Base-by-base conservation (phyloP, 768 basidiomycete species). In the Boletus reticulatus region DNA sequence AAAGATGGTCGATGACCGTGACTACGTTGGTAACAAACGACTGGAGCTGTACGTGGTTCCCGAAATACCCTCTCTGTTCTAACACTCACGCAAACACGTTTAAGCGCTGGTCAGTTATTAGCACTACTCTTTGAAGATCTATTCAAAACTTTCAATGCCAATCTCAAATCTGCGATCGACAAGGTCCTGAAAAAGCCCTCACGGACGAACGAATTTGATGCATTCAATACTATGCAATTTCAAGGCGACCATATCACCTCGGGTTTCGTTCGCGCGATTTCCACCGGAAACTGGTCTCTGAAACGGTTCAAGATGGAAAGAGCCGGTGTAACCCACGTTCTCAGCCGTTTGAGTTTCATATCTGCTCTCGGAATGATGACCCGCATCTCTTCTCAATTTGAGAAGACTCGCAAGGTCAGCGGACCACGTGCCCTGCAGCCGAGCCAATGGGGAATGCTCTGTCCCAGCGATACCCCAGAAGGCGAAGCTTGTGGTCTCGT, bases 321-420 rank as follows among this genome's bases (percentile, higher is more conserved):
- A 34, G 97, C 97, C 0, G 97, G 97, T 32, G 94, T 99, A 44
- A 99, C 97, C 0, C 97, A 99, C 68, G 97, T 99, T 60, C 84
- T 99, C 24, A 94, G 90, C 65, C 87, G 97, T 41, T 76, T 99
- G 48, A 92, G 89, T 67, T 99, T 96, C 79, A 97, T 99, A 70
- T 91, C 93, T 53, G 97, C 97, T 1, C 80, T 99, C 16, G 97
- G 97, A 16, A 99, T 98, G 97, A 99, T 99, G 97, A 99, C 97
- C 10, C 88, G 97, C 22, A 99, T 99, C 61, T 89, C 92, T 12
- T 96, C 93, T 20, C 97, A 99, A 74, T 99, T 99, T 69, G 97
- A 99, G 73, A 99, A 99, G 81, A 98, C 97, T 20, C 79, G 97
- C 55, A 99, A 99, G 72, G 97, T 99, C 56, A 96, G 93, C 62